Evolutionary conservation across 2,329 filamentous ascomycete genomes (phyloP), one percentile per base, ranked within the genome.

Genomic region (Fusarium lyarnte): DNA sequence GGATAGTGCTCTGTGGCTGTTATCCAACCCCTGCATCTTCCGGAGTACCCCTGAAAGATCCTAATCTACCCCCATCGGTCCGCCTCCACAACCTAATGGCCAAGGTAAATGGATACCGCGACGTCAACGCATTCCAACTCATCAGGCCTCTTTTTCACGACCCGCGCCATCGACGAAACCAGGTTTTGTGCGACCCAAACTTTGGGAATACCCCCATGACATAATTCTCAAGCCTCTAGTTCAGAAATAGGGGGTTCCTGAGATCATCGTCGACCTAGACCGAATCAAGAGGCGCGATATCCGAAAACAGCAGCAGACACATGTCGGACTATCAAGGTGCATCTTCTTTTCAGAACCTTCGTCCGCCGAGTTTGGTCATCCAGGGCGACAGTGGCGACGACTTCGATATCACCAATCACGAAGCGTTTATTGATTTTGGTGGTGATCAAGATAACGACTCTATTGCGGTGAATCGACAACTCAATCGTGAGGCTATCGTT

Each of bases 311-410:
- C 53, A 61, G 27, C 52, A 70, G 55, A 47, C 72, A 74, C 64
- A 74, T 74, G 72, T 74, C 68, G 66, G 63, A 62, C 55, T 58
- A 72, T 76, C 71, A 61, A 65, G 66, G 69, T 75, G 59, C 63
- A 69, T 66, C 67, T 66, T 59, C 67, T 66, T 59, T 73, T 65
- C 69, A 67, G 57, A 71, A 73, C 58, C 61, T 69, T 70, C 65
- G 67, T 65, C 76, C 76, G 54, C 76, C 76, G 61, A 77, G 74
- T 72, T 63, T 78, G 59, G 69, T 78, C 42, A 63, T 77, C 45
- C 69, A 75, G 47, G 70, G 63, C 61, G 67, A 77, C 45, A 69
- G 58, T 55, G 74, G 68, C 53, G 64, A 73, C 71, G 70, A 70
- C 51, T 47, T 60, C 27, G 52, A 54, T 31, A 47, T 55, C 33